A percentile compares a stretch with the other conserved stretches of the same genome.
Conservation (phyloP, 2,329 filamentous ascomycete genomes). For the Aaosphaeria arxii region DNA sequence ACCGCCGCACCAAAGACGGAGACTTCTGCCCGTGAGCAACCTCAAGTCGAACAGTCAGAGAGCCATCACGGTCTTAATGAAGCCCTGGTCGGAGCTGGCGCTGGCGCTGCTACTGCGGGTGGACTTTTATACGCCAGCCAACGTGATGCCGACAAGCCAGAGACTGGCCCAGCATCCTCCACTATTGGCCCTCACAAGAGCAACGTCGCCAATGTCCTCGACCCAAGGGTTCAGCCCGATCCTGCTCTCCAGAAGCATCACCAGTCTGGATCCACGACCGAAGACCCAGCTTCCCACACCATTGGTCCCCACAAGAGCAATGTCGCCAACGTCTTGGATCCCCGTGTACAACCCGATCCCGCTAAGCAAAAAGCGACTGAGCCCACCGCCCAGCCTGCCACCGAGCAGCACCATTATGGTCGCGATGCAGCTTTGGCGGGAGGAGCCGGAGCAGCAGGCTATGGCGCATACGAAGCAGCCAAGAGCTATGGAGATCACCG, state of each 20-base stretch:
- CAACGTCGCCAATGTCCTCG: constrained; percentile 31
- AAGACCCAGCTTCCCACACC: constrained; percentile 24
- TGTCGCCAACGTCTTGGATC: constrained; percentile 29
- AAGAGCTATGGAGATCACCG: constrained; percentile 26
- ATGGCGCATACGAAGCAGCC: constrained; percentile 31
- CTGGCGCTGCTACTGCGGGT: constrained; percentile 11
- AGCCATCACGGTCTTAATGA: constrained; percentile 24
- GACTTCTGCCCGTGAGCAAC: background rate
- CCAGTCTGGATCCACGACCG: constrained; percentile 14
- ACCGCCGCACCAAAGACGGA: constrained; percentile 1
- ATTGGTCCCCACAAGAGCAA: constrained; percentile 30
- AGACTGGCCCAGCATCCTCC: constrained; percentile 17
- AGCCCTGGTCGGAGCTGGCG: constrained; percentile 15
- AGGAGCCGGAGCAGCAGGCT: constrained; percentile 26
- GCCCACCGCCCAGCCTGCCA: constrained; percentile 24
- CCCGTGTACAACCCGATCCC: constrained; percentile 27
- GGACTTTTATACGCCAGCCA: constrained; percentile 1
- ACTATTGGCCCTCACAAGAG: constrained; percentile 32
- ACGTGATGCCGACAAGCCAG: constrained; percentile 13
- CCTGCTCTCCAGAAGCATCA: constrained; percentile 17
- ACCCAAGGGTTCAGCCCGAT: constrained; percentile 27
- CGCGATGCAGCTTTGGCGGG: constrained; percentile 28
- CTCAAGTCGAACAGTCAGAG: constrained; percentile 5
- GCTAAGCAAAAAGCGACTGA: constrained; percentile 23
- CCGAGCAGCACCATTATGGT: constrained; percentile 20